Evolutionary conservation across 768 basidiomycete genomes (phyloP), one percentile per base, ranked within the genome.

Genomic region (Serendipita sp.): DNA sequence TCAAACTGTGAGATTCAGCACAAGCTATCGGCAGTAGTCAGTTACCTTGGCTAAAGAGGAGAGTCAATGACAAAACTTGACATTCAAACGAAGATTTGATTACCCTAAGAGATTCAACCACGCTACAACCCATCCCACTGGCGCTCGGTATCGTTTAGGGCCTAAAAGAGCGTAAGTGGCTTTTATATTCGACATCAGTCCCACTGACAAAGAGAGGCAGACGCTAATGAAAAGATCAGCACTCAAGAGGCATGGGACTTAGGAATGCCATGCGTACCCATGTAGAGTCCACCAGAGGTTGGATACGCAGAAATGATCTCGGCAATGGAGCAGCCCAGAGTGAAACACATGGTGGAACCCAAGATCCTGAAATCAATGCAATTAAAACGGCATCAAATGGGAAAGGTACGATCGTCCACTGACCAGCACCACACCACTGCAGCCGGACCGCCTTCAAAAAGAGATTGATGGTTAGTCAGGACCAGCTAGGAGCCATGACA

Each of bases 101-200:
- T 48, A 48, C 45, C 84, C 87, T 16, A 89, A 79, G 43, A 89
- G 82, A 69, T 91, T 91, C 45, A 91, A 77, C 87, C 87, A 89
- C 56, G 87, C 87, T 17, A 88, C 86, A 9, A 86, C 41, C 53
- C 63, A 67, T 16, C 67, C 65, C 2, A 67, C 63, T 17, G 42
- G 22, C 16, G 31, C 38, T 11, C 28, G n/a, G 34, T 14, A 50
- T 20, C 61, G 45, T n/a, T 48, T 48, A 28, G 45, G 38, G 28
- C 44, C 43, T 17, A 11, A 43, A 24, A 24, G 16, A 20, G 3
- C 34, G 44, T 62, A 3, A 26, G 45, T n/a, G 38, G 14, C 7
- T 26, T 11, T 30, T 44, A 9, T 43, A 50, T 43, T n/a, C 60
- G 28, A 3, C 66, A 63, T 26, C 68, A 63, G n/a, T 63, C 45